Evolutionary conservation across 768 basidiomycete genomes (phyloP).

Genomic region (Coprinopsis sp.): DNA sequence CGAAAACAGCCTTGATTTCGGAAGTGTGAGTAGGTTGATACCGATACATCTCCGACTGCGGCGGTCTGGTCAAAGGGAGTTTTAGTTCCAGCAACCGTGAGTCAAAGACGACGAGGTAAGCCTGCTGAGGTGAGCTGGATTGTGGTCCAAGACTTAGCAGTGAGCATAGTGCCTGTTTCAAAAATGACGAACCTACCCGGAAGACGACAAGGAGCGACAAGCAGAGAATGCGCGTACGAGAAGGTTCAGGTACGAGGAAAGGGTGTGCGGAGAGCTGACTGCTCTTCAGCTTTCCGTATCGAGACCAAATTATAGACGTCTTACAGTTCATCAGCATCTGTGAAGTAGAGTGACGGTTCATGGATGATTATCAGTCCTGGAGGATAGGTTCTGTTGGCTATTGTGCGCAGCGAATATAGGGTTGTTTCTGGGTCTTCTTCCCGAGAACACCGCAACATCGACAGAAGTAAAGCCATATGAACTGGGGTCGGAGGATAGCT

Average conservation of each 20-base stretch:
- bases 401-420: conserved; percentile 16
- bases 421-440: conserved; percentile 18
- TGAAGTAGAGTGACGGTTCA: conserved; percentile 57
- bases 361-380: conserved; percentile 57
- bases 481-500: conserved; percentile 64
- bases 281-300: neutral
- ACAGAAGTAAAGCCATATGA: conserved; percentile 50
- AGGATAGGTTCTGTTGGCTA: conserved; percentile 24
- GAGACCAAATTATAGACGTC: conserved; percentile 5
- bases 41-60: conserved; percentile 16
- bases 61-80: conserved; percentile 40
- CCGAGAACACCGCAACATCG: conserved; percentile 38
- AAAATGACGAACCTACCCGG: conserved; percentile 16
- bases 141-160: conserved; percentile 19
- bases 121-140: conserved; percentile 3
- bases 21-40: conserved; percentile 1
- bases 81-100: conserved; percentile 47
- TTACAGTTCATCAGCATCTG: conserved; percentile 7
- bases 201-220: conserved; percentile 23
- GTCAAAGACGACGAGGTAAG: conserved; percentile 53
- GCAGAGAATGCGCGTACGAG: conserved; percentile 41
- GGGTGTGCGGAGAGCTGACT: conserved; percentile 14
- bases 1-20: conserved; percentile 29
- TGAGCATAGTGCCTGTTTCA: conserved; percentile 3
- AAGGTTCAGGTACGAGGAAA: conserved; percentile 51